These are phyloP conservation scores for Hymenotorrendiella dingleyae DNA, from an alignment of 2,329 filamentous ascomycete species.

Conservation along the genomic window DNA sequence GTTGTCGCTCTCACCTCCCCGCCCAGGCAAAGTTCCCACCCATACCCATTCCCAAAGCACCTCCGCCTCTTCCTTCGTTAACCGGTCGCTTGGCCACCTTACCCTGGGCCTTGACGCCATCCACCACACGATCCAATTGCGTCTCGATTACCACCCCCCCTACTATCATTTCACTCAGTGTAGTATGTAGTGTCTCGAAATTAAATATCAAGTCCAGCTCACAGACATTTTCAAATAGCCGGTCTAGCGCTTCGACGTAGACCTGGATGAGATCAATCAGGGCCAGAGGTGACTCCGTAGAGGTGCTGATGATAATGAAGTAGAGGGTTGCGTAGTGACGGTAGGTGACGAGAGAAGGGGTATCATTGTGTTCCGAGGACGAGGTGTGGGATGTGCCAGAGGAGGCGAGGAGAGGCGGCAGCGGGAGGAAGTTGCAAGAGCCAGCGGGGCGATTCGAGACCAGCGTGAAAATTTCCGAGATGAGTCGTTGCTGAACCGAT, in stretches of 20 bases:
- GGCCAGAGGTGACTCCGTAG: conserved; percentile 90
- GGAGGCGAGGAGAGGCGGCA: conserved; percentile 58
- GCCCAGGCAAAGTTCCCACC: conserved; percentile 30
- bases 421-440: conserved; percentile 93
- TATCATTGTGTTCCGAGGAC: conserved; percentile 71
- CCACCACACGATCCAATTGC: conserved; percentile 78
- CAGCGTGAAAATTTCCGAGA: conserved; percentile 94
- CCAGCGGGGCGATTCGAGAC: conserved; percentile 87
- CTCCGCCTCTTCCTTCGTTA: conserved; percentile 57
- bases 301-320: conserved; percentile 96
- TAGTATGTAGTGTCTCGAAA: conserved; percentile 91
- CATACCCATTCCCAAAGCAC: conserved; percentile 40
- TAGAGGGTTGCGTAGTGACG: conserved; percentile 97
- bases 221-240: conserved; percentile 96
- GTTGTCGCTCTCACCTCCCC: neutral
- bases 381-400: conserved; percentile 64
- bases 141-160: conserved; percentile 94
- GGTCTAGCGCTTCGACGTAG: conserved; percentile 91
- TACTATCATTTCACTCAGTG: conserved; percentile 89
- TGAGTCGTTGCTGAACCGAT: conserved; percentile 91
- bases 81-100: conserved; percentile 73
- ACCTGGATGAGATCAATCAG: conserved; percentile 97
- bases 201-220: conserved; percentile 97
- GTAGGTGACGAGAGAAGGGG: conserved; percentile 93
- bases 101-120: conserved; percentile 73